Percentiles rank a stretch among this genome's conserved stretches.
These are phyloP conservation scores for Mortierella sp. DNA, from an alignment of 371 early-diverging fungal species.

Conservation along the genomic window DNA sequence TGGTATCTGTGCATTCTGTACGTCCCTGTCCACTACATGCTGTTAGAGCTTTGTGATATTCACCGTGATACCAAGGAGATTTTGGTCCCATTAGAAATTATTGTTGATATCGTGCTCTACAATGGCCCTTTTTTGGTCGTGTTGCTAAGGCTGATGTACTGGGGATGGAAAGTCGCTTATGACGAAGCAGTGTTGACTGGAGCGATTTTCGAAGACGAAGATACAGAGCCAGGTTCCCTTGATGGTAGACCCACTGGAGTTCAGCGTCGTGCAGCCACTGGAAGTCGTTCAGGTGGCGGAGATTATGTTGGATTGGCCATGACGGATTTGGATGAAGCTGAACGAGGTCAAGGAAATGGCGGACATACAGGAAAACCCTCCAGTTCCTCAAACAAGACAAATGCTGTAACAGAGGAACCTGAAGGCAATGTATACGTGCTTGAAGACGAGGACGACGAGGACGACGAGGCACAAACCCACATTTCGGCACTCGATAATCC, in stretches of 20 bases:
- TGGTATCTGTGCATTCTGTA: conserved; percentile 45
- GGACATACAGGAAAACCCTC: not conserved
- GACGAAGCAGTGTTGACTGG: conserved; percentile 52
- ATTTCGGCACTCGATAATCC: conserved; percentile 3
- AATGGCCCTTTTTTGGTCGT: conserved; percentile 45
- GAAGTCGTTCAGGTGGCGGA: conserved; percentile 26
- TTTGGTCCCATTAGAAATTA: conserved; percentile 47
- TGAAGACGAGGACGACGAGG: conserved; percentile 23
- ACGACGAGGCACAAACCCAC: not conserved
- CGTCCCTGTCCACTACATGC: conserved; percentile 45
- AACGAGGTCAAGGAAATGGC: conserved; percentile 15
- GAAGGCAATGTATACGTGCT: conserved; percentile 13
- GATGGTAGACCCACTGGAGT: conserved; percentile 13
- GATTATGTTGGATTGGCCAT: conserved; percentile 49
- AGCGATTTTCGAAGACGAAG: conserved; percentile 41
- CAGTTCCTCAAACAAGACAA: not conserved
- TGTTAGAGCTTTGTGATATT: conserved; percentile 38
- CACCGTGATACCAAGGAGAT: conserved; percentile 42
- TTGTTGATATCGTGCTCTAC: conserved; percentile 43
- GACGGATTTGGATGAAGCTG: conserved; percentile 44
- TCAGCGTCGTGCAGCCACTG: conserved; percentile 9
- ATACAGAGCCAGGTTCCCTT: not conserved
- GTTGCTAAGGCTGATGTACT: conserved; percentile 33
- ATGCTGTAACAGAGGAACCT: not conserved
- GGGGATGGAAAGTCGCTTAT: conserved; percentile 52